Evolutionary conservation across 1,139 yeast genomes (phyloP).

Genomic region (Pichia inconspicua): DNA sequence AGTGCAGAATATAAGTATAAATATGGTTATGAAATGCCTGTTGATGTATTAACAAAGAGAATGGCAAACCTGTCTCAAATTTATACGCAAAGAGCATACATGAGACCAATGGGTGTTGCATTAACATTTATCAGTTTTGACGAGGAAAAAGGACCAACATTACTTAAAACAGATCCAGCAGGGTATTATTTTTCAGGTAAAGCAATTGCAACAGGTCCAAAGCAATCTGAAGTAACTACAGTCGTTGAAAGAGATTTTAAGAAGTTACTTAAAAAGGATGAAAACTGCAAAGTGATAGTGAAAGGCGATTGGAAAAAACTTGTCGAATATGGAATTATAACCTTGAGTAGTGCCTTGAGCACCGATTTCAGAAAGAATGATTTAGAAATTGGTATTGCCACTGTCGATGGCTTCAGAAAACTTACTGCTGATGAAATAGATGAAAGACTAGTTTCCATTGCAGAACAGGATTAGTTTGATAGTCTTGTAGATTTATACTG

Average conservation of each 20-base stretch:
- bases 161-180: conserved; percentile 94
- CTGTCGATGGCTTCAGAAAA: conserved; percentile 57
- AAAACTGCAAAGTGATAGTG: conserved; percentile 30
- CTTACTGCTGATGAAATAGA: conserved; percentile 84
- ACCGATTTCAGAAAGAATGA: conserved; percentile 92
- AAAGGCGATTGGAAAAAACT: conserved; percentile 86
- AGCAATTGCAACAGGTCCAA: conserved; percentile 95
- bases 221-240: conserved; percentile 92
- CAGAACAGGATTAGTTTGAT: conserved; percentile 72
- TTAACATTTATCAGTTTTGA: conserved; percentile 83
- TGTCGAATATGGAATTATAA: conserved; percentile 82
- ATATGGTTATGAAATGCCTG: conserved; percentile 96
- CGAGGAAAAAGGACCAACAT: conserved; percentile 83
- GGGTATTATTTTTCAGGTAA: conserved; percentile 89
- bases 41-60: conserved; percentile 85
- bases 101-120: conserved; percentile 96
- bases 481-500: too few species aligned
- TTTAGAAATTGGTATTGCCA: conserved; percentile 86
- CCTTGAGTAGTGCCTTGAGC: conserved; percentile 78
- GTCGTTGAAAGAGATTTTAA: conserved; percentile 87
- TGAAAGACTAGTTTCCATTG: conserved; percentile 85
- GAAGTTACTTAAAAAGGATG: conserved; percentile 36
- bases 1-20: conserved; percentile 92
- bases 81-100: conserved; percentile 97
- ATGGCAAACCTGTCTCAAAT: conserved; percentile 93